Evolutionary conservation across 768 basidiomycete genomes (phyloP).

Genomic region (Suillus placidus): DNA sequence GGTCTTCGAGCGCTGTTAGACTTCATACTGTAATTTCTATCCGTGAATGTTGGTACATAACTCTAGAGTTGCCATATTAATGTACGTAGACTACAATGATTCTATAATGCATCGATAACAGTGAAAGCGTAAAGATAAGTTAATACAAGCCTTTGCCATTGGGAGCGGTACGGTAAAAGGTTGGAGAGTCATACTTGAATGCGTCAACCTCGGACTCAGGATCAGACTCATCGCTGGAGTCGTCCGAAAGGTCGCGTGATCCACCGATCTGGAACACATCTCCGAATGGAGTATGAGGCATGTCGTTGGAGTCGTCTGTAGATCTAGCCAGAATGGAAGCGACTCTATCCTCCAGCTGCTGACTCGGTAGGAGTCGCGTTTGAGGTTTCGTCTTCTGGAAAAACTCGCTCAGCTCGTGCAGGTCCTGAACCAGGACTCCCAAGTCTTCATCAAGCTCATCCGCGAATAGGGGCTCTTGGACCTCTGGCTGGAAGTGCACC

Average conservation of each 20-base stretch:
- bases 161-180: constrained; percentile 46
- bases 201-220: constrained; percentile 48
- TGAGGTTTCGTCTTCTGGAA: constrained; percentile 54
- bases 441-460: constrained; percentile 61
- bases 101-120: constrained; percentile 5
- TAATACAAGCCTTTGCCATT: constrained; percentile 41
- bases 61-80: neutral
- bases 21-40: neutral
- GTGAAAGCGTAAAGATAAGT: constrained; percentile 3
- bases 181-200: constrained; percentile 62
- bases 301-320: constrained; percentile 52
- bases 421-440: constrained; percentile 75
- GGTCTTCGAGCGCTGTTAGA: constrained; percentile 90
- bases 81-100: constrained; percentile 4
- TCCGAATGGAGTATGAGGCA: constrained; percentile 78
- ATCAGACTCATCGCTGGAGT: constrained; percentile 49
- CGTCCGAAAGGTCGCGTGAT: constrained; percentile 39
- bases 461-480: constrained; percentile 35
- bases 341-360: constrained; percentile 73
- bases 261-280: constrained; percentile 70
- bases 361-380: constrained; percentile 49
- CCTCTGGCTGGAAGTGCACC: constrained; percentile 71
- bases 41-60: neutral
- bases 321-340: constrained; percentile 84
- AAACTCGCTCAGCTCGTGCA: constrained; percentile 75